These are phyloP conservation scores for Purpureocillium lavendulum DNA, from an alignment of 2,329 filamentous ascomycete species.

Conservation along the genomic window DNA sequence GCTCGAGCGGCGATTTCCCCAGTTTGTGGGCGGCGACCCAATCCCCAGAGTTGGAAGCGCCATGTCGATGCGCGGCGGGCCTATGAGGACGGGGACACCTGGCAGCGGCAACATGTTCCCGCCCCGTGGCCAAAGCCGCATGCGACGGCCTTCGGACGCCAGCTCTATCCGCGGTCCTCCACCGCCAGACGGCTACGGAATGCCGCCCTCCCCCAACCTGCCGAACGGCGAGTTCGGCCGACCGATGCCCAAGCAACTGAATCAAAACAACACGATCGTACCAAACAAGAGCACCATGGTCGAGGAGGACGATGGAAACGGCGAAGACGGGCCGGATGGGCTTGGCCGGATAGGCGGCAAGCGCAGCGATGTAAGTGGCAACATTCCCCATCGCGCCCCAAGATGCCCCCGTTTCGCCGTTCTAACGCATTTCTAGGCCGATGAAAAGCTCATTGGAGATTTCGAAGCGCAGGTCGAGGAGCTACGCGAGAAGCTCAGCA, in stretches of 20 bases:
- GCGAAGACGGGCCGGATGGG: slow-evolving; percentile 26
- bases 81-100: slow-evolving; percentile 53
- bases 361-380: slow-evolving; percentile 23
- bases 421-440: slow-evolving; percentile 34
- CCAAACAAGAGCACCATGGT: slow-evolving; percentile 98
- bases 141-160: slow-evolving; percentile 52
- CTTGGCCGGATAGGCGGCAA: slow-evolving; percentile 50
- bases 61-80: slow-evolving; percentile 50
- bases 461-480: slow-evolving; percentile 70
- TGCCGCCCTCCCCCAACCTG: slow-evolving; percentile 51
- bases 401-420: not conserved
- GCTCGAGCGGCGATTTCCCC: slow-evolving; percentile 80
- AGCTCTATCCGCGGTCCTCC: slow-evolving; percentile 48
- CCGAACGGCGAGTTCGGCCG: slow-evolving; percentile 60
- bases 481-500: slow-evolving; percentile 64
- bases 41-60: slow-evolving; percentile 63
- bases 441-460: slow-evolving; percentile 68
- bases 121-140: slow-evolving; percentile 42
- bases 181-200: slow-evolving; percentile 35
- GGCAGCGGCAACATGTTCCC: slow-evolving; percentile 46
- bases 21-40: slow-evolving; percentile 59
- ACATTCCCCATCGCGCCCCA: not conserved
- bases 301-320: slow-evolving; percentile 77
- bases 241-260: slow-evolving; percentile 77
- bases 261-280: slow-evolving; percentile 87